phyloP scores from a whole-genome alignment of 2,329 filamentous ascomycete genomes.

The Fusarium drepaniforme region DNA sequence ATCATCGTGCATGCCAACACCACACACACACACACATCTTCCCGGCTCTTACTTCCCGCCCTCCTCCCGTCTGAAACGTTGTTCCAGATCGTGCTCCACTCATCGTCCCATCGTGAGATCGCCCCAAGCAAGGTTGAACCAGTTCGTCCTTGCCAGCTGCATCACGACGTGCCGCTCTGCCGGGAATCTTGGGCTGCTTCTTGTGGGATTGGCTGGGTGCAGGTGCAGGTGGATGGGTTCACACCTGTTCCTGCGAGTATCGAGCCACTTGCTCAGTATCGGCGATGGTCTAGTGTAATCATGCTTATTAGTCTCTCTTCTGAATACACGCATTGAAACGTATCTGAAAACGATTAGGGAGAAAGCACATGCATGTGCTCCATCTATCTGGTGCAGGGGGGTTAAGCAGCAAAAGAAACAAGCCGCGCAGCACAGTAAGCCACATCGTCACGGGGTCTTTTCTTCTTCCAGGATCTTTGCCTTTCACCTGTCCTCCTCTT shows the following conservation, averaged over 20 bases:
- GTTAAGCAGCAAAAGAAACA: conserved; percentile 30
- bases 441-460: conserved; percentile 26
- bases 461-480: conserved; percentile 10
- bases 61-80: conserved; percentile 9
- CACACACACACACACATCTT: conserved; percentile 14
- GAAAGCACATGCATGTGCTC: conserved; percentile 37
- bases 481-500: conserved; percentile 16
- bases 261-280: conserved; percentile 44
- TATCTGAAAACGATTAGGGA: conserved; percentile 24
- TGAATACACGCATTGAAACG: conserved; percentile 41
- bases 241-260: conserved; percentile 21
- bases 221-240: conserved; percentile 4
- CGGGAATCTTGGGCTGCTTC: conserved; percentile 17
- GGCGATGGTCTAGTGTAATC: conserved; percentile 58
- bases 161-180: conserved; percentile 35
- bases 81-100: conserved; percentile 26
- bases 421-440: conserved; percentile 45
- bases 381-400: conserved; percentile 45
- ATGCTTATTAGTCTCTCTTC: conserved; percentile 56
- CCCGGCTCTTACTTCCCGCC: conserved; percentile 16
- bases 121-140: conserved; percentile 3
- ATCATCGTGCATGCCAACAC: conserved; percentile 41
- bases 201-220: conserved; percentile 13
- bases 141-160: conserved; percentile 15
- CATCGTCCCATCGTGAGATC: conserved; percentile 20